Conservation (phyloP, 1,284 basidiomycete genomes). For the Fomitiporia mediterranea region DNA sequence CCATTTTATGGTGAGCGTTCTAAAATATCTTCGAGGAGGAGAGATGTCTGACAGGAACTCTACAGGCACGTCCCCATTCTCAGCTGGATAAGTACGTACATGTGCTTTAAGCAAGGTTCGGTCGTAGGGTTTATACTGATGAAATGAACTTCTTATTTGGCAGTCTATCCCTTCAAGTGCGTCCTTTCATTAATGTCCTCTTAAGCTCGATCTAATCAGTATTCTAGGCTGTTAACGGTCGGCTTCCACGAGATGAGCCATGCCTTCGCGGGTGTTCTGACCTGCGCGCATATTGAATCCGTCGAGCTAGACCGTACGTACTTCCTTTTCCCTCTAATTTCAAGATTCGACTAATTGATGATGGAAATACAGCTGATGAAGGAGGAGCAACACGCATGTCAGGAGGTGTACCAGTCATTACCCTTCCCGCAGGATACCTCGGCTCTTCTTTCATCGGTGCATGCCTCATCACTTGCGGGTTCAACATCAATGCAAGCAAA, state of each 20-base stretch:
- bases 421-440: slow-evolving; percentile 88
- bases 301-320: slow-evolving; percentile 78
- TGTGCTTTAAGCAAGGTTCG: neutral
- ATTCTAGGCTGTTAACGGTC: slow-evolving; percentile 66
- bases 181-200: slow-evolving; percentile 28
- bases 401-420: slow-evolving; percentile 84
- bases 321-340: neutral
- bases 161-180: slow-evolving; percentile 92
- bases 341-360: slow-evolving; percentile 19
- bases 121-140: too few species aligned
- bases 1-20: slow-evolving; percentile 61
- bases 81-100: slow-evolving; percentile 59
- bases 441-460: slow-evolving; percentile 91
- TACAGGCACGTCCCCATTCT: slow-evolving; percentile 74
- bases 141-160: too few species aligned
- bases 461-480: slow-evolving; percentile 85
- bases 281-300: slow-evolving; percentile 87
- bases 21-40: neutral
- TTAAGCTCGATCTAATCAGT: slow-evolving; percentile 12
- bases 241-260: slow-evolving; percentile 94
- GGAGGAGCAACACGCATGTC: slow-evolving; percentile 93
- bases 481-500: slow-evolving; percentile 92
- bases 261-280: slow-evolving; percentile 76
- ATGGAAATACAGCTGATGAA: slow-evolving; percentile 65
- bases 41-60: neutral